Percentiles rank a stretch among this genome's conserved stretches.
These are phyloP conservation scores for Corylus heterophylla DNA, from an alignment of 306 rosid species.

Conservation along the genomic window DNA sequence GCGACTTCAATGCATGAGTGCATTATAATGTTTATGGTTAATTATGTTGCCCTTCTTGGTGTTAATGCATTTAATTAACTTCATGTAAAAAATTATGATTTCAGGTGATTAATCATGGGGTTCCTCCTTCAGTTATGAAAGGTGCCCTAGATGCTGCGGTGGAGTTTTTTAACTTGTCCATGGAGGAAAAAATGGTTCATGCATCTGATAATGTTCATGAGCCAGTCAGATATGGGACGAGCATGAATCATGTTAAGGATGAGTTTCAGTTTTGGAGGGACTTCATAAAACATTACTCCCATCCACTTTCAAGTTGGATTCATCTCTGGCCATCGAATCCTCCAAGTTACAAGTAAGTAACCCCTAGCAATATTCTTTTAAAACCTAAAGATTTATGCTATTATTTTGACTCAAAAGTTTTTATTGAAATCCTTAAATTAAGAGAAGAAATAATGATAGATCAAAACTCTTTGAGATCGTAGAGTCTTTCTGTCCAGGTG, in stretches of 20 bases:
- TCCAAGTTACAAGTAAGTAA: constrained; percentile 28
- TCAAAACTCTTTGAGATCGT: no score
- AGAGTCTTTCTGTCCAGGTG: no score
- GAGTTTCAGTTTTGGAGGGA: constrained; percentile 55
- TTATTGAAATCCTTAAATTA: not conserved
- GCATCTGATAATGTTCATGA: constrained; percentile 44
- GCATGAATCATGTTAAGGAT: constrained; percentile 46
- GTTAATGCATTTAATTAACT: not conserved
- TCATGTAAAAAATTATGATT: not conserved
- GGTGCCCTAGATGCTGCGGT: constrained; percentile 37
- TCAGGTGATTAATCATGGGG: constrained; percentile 58
- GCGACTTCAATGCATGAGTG: not conserved
- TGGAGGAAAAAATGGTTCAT: constrained; percentile 46
- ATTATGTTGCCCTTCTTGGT: not conserved
- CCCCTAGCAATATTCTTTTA: not conserved
- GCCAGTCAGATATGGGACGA: constrained; percentile 61
- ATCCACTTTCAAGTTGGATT: constrained; percentile 54
- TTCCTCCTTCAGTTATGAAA: constrained; percentile 27
- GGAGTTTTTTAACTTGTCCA: constrained; percentile 53
- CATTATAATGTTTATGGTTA: not conserved
- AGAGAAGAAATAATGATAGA: not conserved
- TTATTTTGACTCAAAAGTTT: not conserved
- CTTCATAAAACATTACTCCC: constrained; percentile 58
- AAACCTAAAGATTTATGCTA: not conserved
- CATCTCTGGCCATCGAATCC: constrained; percentile 63